phyloP scores from a whole-genome alignment of 805 yeast genomes.

The Hanseniaspora vineae region DNA sequence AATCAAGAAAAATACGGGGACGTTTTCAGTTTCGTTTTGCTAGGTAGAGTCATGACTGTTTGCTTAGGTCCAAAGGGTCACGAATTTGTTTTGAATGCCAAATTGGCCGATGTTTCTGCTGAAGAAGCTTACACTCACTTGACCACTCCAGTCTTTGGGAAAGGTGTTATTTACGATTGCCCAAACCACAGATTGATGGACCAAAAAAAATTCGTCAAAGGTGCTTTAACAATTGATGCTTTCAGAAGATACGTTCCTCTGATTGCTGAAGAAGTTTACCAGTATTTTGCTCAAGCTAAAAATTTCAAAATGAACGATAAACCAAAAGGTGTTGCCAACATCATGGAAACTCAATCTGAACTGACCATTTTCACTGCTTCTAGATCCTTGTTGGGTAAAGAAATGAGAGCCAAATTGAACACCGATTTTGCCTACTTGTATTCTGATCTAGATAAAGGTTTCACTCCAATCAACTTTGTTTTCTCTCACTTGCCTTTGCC shows the following conservation, averaged over 20 bases:
- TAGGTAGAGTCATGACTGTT: constrained; percentile 91
- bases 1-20: constrained; percentile 83
- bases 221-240: constrained; percentile 73
- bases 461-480: constrained; percentile 90
- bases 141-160: constrained; percentile 98
- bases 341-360: constrained; percentile 82
- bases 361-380: constrained; percentile 94
- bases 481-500: constrained; percentile 90
- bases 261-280: constrained; percentile 62
- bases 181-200: constrained; percentile 92
- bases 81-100: constrained; percentile 88
- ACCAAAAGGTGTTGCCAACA: constrained; percentile 42
- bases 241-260: constrained; percentile 80
- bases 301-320: constrained; percentile 32
- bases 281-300: constrained; percentile 45
- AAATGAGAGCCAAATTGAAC: constrained; percentile 73
- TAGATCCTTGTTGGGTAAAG: constrained; percentile 81
- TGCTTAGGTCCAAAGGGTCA: constrained; percentile 96
- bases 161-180: constrained; percentile 95
- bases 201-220: constrained; percentile 92
- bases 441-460: constrained; percentile 90
- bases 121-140: constrained; percentile 92
- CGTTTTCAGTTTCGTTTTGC: constrained; percentile 75
- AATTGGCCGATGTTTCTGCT: constrained; percentile 80
- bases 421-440: constrained; percentile 74